Evolutionary conservation across 805 yeast genomes (phyloP).

Genomic region (Teunomyces gatunensis): DNA sequence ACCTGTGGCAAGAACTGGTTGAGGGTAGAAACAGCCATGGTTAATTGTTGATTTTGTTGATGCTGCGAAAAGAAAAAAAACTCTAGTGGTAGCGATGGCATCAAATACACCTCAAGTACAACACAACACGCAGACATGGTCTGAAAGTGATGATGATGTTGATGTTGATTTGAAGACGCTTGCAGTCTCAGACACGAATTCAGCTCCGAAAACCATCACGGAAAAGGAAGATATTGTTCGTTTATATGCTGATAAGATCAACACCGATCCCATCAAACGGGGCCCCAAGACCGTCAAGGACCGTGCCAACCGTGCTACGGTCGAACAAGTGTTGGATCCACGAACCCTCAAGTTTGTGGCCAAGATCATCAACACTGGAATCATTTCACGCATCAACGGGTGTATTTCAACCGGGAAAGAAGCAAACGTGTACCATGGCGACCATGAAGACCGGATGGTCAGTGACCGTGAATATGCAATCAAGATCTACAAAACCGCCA

Average conservation of each 20-base stretch:
- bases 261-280: conserved; percentile 57
- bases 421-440: conserved; percentile 85
- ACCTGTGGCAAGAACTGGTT: conserved; percentile 11
- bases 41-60: background rate
- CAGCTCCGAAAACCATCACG: conserved; percentile 23
- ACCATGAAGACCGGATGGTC: conserved; percentile 53
- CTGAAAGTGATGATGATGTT: background rate
- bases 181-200: background rate
- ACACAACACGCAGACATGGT: background rate
- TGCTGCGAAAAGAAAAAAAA: background rate
- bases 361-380: conserved; percentile 78
- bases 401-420: conserved; percentile 97
- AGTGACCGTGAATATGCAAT: conserved; percentile 63
- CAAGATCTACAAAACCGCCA: conserved; percentile 93
- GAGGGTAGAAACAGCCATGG: background rate
- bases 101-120: too few species aligned
- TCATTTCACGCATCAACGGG: conserved; percentile 83
- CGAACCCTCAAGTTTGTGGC: conserved; percentile 82
- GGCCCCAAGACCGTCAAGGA: conserved; percentile 68
- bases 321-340: conserved; percentile 95
- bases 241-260: conserved; percentile 64
- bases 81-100: too few species aligned
- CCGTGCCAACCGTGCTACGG: conserved; percentile 92
- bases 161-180: background rate
- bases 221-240: conserved; percentile 50